Base-by-base conservation (phyloP, 2,329 filamentous ascomycete species). In the Escovopsis sp. region DNA sequence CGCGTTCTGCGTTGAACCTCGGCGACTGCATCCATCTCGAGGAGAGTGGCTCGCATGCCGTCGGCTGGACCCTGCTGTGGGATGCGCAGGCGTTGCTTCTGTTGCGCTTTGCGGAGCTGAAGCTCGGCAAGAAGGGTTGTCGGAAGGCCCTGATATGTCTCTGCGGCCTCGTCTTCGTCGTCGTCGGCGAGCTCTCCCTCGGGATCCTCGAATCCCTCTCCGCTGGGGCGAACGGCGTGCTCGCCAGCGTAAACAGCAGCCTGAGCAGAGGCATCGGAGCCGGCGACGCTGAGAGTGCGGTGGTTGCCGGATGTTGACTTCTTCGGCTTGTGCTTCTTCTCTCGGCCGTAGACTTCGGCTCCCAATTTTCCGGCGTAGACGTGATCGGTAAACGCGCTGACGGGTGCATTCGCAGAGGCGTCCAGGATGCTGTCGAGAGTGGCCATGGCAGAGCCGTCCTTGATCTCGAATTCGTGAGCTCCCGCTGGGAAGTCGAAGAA, bases 121-220 rank as follows among this genome's bases (percentile, higher is more conserved):
- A 98, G 65, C 53, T 98, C 90, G 0, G 90, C 90, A 17, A 98
- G 70, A 1, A 98, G 68, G 0, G 90, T 98, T 1, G 86, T 93
- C 1, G 90, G 90, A 4, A 77, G 70, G 1, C 82, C 84, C 35
- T 76, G 67, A 42, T 73, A 79, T 2, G 64, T 48, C 2, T 66
- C 63, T 27, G 62, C 63, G 21, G 21, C 4, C 3, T 62, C 61
- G 3, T 64, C 58, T 4, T 61, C 63, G 17, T 64, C 58, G 18
- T 65, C 63, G 4, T 62, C 59, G 3, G 59, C 58, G 3, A 61
- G 61, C 10, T 63, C 54, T 13, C 55, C 60, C 7, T 65, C 61
- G 27, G 55, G 48, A 4, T 55, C 51, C 1, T 54, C 52, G 5
- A 47, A 52, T 8, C 42, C 43, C 7, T 39, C 41, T 25, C 21